Evolutionary conservation across 2,329 filamentous ascomycete genomes (phyloP), one percentile per base, ranked within the genome.

Genomic region (Colletotrichum cuscutae): DNA sequence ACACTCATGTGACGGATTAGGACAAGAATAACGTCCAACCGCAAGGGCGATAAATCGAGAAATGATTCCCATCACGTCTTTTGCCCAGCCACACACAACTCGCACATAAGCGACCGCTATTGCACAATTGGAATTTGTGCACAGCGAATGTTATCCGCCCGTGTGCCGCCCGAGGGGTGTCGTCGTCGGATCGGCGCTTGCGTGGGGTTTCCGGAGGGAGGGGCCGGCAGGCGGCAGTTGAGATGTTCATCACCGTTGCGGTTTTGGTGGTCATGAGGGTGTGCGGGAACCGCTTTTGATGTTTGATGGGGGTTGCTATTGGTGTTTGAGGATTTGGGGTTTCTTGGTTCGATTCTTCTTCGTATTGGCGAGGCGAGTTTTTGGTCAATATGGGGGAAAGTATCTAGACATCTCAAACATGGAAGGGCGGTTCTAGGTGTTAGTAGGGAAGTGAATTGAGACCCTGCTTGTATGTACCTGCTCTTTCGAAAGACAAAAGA

Each of bases 121-220:
- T 61, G 71, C 60, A 71, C 54, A 59, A 64, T 24, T 35, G 59
- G 46, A 32, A 57, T 22, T 3, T 3, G n/a, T 65, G 71, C 65
- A 60, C 42, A 69, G 59, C 69, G 65, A 69, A 72, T 72, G 65
- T 46, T 22, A 4, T 49, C 58, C 53, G 24, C 19, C 59, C 59
- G 42, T 69, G 65, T 63, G 53, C 65, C 69, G 69, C 65, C 53
- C 11, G 9, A 5, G 1, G 30, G 26, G 37, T 24, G 13, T 42
- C 9, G 11, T 35, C 11, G 11, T 35, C 56, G 53, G 69, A 42
- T 15, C 65, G 32, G 67, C 56, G 70, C 69, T 69, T 62, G 35
- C 6, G 68, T 24, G 52, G 28, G 37, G 13, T 42, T 42, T 8
- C 5, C 37, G 37, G 12, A 42, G 57, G 12, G 30, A 5, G 22